Evolutionary conservation across 1,284 basidiomycete genomes (phyloP).

Genomic region (Cutaneotrichosporon sp.): DNA sequence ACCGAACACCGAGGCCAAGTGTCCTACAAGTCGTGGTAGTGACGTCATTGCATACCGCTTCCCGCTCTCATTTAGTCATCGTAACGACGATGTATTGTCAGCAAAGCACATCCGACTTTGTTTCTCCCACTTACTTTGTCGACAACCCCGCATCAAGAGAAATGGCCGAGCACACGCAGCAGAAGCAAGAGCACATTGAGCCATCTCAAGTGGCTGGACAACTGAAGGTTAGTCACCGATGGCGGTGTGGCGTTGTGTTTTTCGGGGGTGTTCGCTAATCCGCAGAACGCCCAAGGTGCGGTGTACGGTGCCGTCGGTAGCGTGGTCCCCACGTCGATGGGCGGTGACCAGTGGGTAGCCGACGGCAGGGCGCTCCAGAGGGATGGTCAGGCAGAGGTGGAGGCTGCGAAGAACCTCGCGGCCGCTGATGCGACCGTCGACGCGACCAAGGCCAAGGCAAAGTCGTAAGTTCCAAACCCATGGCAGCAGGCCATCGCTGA

Average conservation of each 20-base stretch:
- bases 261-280: neutral
- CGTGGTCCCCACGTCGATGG: conserved; percentile 27
- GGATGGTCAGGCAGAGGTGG: conserved; percentile 35
- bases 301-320: conserved; percentile 30
- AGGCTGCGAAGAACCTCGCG: conserved; percentile 37
- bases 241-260: neutral
- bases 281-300: conserved; percentile 10
- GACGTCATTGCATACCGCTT: too few species aligned
- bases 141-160: neutral
- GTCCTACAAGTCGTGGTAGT: too few species aligned
- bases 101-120: too few species aligned
- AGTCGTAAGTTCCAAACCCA: conserved; percentile 43
- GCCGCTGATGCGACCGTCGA: conserved; percentile 38
- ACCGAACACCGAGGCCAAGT: too few species aligned
- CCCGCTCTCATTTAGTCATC: too few species aligned
- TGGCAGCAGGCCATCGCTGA: neutral
- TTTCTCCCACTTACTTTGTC: neutral
- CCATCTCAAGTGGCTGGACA: conserved; percentile 38
- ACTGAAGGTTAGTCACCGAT: conserved; percentile 25
- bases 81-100: too few species aligned
- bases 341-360: conserved; percentile 26
- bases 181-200: conserved; percentile 6
- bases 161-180: conserved; percentile 5
- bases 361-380: conserved; percentile 31
- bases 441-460: conserved; percentile 36